Evolutionary conservation across 2,329 filamentous ascomycete species (phyloP), one percentile per base, ranked within the genome.

Genomic region (Penicillium nordicum): DNA sequence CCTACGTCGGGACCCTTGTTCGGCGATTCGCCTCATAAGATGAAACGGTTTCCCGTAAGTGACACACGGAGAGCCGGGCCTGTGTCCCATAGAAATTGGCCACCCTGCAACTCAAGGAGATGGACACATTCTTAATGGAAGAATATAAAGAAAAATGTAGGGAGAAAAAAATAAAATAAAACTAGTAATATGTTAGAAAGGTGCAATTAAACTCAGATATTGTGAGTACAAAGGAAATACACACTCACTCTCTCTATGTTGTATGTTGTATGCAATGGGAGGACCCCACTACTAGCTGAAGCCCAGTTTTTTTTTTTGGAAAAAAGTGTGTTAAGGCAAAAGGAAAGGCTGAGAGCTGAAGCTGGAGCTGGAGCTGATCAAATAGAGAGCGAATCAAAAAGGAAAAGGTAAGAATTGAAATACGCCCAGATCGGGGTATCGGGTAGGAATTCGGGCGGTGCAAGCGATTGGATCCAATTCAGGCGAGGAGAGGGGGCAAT

Each of bases 1-100:
- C 59, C 55, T 57, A 56, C 57, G 56, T 58, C 54, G 54, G 57
- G 46, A 57, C 61, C 58, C 60, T 62, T 44, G 49, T 51, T 60
- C 40, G 58, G 63, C 63, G 63, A 66, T 60, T 64, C 59, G 63
- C 63, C 62, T 65, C 61, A 66, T 65, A 55, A 59, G 60, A 63
- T 64, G 63, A 64, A 64, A 65, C 63, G 63, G 63, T 65, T 59
- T 55, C 53, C 57, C 58, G 56, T 57, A 50, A 61, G 61, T 66
- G 55, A 65, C 59, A 66, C 62, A 66, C 63, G 62, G 45, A 50
- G 52, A 62, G 52, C 63, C 57, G 50, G 57, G 61, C 59, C 57
- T 62, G 57, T 65, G 58, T 65, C 59, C 61, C 63, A 66, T 66
- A 58, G 64, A 65, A 59, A 40, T 57, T 58, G 53, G 50, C 34